phyloP scores from a whole-genome alignment of 768 basidiomycete species.

The Rhodotorula toruloides region DNA sequence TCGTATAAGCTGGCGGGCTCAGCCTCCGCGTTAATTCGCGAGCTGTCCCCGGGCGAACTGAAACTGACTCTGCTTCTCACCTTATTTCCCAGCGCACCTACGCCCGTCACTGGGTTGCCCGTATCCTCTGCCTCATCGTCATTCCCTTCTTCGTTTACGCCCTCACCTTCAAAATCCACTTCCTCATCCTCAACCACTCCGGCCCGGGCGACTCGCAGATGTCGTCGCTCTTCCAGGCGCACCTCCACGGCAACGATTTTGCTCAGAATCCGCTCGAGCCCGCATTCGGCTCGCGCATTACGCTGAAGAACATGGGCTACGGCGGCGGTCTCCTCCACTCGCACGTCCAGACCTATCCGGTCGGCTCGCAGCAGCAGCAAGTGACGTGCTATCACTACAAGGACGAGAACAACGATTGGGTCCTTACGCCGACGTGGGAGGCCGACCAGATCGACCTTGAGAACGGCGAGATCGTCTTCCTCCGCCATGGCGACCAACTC shows the following conservation, averaged over 20 bases:
- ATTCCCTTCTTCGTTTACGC: constrained; percentile 90
- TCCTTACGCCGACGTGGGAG: constrained; percentile 73
- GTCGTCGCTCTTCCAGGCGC: constrained; percentile 97
- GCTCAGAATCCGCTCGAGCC: constrained; percentile 83
- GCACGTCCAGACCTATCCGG: constrained; percentile 89
- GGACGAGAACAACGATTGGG: constrained; percentile 94
- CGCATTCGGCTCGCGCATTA: constrained; percentile 81
- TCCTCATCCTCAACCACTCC: constrained; percentile 84
- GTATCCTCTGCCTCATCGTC: constrained; percentile 76
- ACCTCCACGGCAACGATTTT: constrained; percentile 90
- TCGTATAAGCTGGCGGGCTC: neutral
- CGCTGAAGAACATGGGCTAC: constrained; percentile 95
- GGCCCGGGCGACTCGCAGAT: constrained; percentile 98
- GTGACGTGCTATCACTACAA: constrained; percentile 99
- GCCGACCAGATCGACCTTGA: constrained; percentile 59
- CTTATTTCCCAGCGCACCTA: constrained; percentile 63
- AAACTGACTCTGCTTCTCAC: neutral
- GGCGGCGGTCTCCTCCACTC: constrained; percentile 95
- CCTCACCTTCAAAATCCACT: constrained; percentile 91
- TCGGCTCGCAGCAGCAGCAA: constrained; percentile 89
- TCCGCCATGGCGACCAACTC: constrained; percentile 69
- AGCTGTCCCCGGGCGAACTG: no score
- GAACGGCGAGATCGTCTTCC: constrained; percentile 61
- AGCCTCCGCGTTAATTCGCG: no score
- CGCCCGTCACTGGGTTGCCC: constrained; percentile 81